phyloP scores from a whole-genome alignment of 1,284 basidiomycete species.

The Limonomyces culmigenus region DNA sequence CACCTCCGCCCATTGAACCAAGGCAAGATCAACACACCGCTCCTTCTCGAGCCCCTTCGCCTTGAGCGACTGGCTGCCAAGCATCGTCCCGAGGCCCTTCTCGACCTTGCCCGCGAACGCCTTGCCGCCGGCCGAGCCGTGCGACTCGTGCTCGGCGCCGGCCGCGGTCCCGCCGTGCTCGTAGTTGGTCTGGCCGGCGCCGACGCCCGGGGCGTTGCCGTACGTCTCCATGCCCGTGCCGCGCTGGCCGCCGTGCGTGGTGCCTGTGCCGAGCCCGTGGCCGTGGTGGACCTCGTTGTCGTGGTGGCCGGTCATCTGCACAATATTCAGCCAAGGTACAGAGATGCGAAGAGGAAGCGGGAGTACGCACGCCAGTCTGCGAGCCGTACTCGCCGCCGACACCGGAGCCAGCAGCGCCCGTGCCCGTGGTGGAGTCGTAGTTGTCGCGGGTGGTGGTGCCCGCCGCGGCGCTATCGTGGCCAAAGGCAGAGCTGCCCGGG shows the following conservation, averaged over 20 bases:
- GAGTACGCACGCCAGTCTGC: background rate
- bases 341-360: too few species aligned
- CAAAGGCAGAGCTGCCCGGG: background rate
- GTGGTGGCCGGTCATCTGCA: background rate
- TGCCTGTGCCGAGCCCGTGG: background rate
- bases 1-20: too few species aligned
- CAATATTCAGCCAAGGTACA: too few species aligned
- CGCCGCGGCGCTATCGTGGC: background rate
- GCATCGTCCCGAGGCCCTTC: constrained; percentile 24
- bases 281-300: background rate
- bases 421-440: too few species aligned
- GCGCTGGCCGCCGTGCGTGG: background rate
- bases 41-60: constrained; percentile 35
- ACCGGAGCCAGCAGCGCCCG: too few species aligned
- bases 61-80: constrained; percentile 31
- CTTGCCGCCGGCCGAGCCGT: background rate
- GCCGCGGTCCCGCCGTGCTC: background rate
- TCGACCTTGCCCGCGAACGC: constrained; percentile 24
- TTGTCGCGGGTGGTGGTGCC: too few species aligned
- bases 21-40: too few species aligned
- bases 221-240: too few species aligned
- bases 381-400: too few species aligned
- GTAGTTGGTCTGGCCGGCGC: background rate
- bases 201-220: background rate
- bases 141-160: background rate